phyloP scores from a whole-genome alignment of 2,329 filamentous ascomycete genomes.

The Aspergillus eucalypticola region DNA sequence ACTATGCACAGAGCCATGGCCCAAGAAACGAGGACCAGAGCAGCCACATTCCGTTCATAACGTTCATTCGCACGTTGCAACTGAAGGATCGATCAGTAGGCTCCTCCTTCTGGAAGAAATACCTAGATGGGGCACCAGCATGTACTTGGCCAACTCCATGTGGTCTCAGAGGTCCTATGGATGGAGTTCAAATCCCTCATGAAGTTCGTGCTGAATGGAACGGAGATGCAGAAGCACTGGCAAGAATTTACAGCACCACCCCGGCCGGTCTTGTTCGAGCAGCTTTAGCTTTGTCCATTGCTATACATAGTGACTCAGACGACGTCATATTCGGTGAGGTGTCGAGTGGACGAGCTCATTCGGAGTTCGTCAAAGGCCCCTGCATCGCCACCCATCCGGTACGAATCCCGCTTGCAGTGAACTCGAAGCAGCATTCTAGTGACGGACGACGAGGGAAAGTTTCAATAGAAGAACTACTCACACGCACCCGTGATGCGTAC shows the following conservation, averaged over 20 bases:
- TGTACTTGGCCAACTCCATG: slow-evolving; percentile 1
- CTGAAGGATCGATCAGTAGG: neutral
- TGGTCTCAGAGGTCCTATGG: neutral
- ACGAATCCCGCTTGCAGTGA: neutral
- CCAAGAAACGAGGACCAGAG: too few relatives aligned
- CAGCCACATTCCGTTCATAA: neutral
- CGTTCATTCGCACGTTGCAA: slow-evolving; percentile 7
- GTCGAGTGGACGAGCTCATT: neutral
- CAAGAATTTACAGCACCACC: neutral
- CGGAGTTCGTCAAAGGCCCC: slow-evolving; percentile 7
- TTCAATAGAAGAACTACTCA: neutral
- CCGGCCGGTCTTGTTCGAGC: slow-evolving; percentile 7
- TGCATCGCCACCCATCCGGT: slow-evolving; percentile 12
- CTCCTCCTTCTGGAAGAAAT: slow-evolving; percentile 3
- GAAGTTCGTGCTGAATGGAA: neutral
- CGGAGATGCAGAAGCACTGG: neutral
- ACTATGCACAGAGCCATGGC: neutral
- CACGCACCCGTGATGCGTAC: neutral
- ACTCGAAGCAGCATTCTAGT: neutral
- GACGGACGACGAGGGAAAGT: neutral
- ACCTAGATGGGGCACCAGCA: neutral
- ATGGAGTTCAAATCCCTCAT: neutral
- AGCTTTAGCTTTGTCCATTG: slow-evolving; percentile 4
- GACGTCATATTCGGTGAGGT: slow-evolving; percentile 8
- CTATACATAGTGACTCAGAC: neutral